Evolutionary conservation across 805 yeast genomes (phyloP).

Genomic region (Candida krabiensis): DNA sequence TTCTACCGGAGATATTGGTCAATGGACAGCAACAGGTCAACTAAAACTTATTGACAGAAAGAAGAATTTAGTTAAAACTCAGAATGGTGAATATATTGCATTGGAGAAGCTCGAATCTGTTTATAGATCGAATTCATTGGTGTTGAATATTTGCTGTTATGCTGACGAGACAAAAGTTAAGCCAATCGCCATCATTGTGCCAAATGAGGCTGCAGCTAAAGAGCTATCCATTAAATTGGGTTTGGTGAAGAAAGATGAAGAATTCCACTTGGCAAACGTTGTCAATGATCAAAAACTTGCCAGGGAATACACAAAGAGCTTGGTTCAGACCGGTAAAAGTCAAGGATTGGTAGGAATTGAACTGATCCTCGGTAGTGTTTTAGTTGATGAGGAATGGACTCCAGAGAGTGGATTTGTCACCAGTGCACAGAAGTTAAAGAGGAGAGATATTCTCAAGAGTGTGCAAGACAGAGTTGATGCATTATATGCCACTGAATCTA

Average conservation of each 20-base stretch:
- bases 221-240: constrained; percentile 59
- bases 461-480: constrained; percentile 67
- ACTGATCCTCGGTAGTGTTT: constrained; percentile 71
- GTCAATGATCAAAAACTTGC: constrained; percentile 57
- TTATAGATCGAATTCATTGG: constrained; percentile 79
- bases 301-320: constrained; percentile 52
- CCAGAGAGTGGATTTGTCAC: constrained; percentile 94
- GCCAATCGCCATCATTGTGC: constrained; percentile 89
- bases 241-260: constrained; percentile 42
- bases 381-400: constrained; percentile 94
- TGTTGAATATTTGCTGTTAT: constrained; percentile 84
- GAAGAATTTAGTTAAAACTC: constrained; percentile 94
- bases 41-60: constrained; percentile 87
- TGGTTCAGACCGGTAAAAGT: constrained; percentile 72
- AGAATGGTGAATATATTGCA: constrained; percentile 97
- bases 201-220: constrained; percentile 67
- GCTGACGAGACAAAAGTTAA: constrained; percentile 87
- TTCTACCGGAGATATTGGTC: constrained; percentile 94
- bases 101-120: constrained; percentile 90
- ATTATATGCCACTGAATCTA: constrained; percentile 46
- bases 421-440: constrained; percentile 93
- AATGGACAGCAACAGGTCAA: constrained; percentile 81
- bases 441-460: constrained; percentile 78
- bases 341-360: constrained; percentile 88
- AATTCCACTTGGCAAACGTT: constrained; percentile 43